phyloP scores from a whole-genome alignment of 1,139 yeast species.

The Candida sp. region DNA sequence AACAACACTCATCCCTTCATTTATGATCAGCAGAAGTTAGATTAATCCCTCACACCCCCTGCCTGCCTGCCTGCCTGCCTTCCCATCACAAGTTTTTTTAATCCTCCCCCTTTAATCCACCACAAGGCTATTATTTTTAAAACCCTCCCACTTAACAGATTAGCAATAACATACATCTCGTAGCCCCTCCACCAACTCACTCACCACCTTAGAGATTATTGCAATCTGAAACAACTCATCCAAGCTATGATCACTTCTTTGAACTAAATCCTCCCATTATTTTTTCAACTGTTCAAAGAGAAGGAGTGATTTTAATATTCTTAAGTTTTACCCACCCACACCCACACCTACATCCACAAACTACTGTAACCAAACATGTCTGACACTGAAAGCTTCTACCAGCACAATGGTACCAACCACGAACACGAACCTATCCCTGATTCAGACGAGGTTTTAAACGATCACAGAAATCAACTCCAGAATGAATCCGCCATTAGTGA shows the following conservation, averaged over 20 bases:
- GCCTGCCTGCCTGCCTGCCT: no score
- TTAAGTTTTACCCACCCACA: background rate
- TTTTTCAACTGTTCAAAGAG: background rate
- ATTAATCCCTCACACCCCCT: background rate
- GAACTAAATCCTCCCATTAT: background rate
- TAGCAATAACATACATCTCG: background rate
- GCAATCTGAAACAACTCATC: background rate
- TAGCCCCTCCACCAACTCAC: background rate
- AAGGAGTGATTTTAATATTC: background rate
- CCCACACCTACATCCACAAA: background rate
- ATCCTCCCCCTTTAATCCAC: no score
- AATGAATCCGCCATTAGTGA: conserved; percentile 21
- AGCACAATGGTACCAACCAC: conserved; percentile 31
- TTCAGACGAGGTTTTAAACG: conserved; percentile 56
- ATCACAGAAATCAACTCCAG: conserved; percentile 56
- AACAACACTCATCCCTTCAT: conserved; percentile 4
- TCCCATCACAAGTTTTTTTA: no score
- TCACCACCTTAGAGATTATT: background rate
- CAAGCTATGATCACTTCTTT: conserved; percentile 8
- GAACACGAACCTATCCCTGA: conserved; percentile 27
- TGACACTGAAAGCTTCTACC: conserved; percentile 46
- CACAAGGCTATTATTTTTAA: no score
- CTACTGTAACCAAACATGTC: conserved; percentile 34
- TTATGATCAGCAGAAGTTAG: conserved; percentile 8
- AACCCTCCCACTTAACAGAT: background rate